Evolutionary conservation across 2,329 filamentous ascomycete species (phyloP).

Genomic region (Penicillium sclerotigenum): DNA sequence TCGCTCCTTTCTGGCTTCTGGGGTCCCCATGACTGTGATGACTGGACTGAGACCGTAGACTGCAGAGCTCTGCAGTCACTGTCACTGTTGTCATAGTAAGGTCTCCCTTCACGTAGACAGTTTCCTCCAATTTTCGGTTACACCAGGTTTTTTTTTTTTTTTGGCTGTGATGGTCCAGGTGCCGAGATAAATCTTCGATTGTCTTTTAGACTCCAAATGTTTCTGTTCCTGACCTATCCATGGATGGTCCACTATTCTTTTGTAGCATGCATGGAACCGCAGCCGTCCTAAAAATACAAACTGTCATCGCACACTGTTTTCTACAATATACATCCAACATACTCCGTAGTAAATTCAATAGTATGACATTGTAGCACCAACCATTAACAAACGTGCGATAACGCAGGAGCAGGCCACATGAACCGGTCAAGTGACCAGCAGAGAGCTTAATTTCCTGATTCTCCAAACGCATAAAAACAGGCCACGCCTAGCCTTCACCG

Average conservation of each 20-base stretch:
- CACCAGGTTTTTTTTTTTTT: not conserved
- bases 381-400: not conserved
- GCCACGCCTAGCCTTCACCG: slow-evolving; percentile 1
- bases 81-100: slow-evolving; percentile 10
- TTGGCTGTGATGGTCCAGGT: slow-evolving; percentile 11
- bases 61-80: not conserved
- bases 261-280: slow-evolving; percentile 2
- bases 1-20: not conserved
- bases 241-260: slow-evolving; percentile 8
- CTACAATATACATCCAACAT: too few relatives aligned
- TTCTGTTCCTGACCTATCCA: not conserved
- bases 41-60: not conserved
- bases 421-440: slow-evolving; percentile 18
- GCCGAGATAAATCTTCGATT: slow-evolving; percentile 3
- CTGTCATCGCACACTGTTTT: too few relatives aligned
- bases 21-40: not conserved
- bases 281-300: slow-evolving; percentile 2
- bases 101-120: not conserved
- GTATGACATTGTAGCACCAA: not conserved
- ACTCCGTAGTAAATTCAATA: not conserved
- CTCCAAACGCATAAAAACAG: not conserved
- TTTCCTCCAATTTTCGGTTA: slow-evolving; percentile 1
- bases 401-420: slow-evolving; percentile 4
- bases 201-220: slow-evolving; percentile 12
- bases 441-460: not conserved